A percentile compares a stretch with the other conserved stretches of the same genome.
phyloP scores from a whole-genome alignment of 305 asterid species.

The Stenogyne calaminthoides region DNA sequence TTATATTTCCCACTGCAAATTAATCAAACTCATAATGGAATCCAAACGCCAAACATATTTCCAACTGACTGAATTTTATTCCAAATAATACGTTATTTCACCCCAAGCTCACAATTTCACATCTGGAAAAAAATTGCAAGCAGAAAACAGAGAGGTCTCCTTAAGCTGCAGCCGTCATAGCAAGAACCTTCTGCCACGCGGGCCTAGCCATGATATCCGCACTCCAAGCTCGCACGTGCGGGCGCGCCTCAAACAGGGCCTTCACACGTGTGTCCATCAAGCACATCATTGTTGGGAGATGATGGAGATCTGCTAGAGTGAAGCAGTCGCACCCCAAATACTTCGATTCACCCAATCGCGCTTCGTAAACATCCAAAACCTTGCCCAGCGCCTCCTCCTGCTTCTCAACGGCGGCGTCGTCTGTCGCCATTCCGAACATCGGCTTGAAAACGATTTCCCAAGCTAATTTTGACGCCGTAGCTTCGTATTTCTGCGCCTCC shows the following conservation, averaged over 20 bases:
- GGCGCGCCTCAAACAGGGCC: slow-evolving; percentile 35
- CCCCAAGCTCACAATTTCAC: slow-evolving; percentile 1
- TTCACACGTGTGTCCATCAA: slow-evolving; percentile 36
- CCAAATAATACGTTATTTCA: neutral
- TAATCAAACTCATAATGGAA: too few species aligned
- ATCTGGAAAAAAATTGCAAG: slow-evolving; percentile 7
- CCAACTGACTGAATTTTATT: slow-evolving; percentile 3
- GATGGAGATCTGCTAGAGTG: too few species aligned
- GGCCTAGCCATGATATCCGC: slow-evolving; percentile 46
- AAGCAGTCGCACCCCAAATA: too few species aligned
- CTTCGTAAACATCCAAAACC: slow-evolving; percentile 66
- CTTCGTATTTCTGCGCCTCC: slow-evolving; percentile 57
- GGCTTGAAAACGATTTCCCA: slow-evolving; percentile 55
- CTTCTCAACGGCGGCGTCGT: slow-evolving; percentile 40
- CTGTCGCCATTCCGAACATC: slow-evolving; percentile 40
- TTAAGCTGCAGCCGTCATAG: too few species aligned
- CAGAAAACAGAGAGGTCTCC: slow-evolving; percentile 45
- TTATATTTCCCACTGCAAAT: too few species aligned
- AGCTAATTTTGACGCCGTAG: slow-evolving; percentile 40
- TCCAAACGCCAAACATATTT: neutral
- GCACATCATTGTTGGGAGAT: too few species aligned
- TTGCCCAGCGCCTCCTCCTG: slow-evolving; percentile 38
- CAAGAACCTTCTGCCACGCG: too few species aligned
- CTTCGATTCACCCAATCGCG: slow-evolving; percentile 45
- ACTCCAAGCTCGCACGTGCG: slow-evolving; percentile 48